Evolutionary conservation across 352 stramenopile species (phyloP).

Genomic region (Phytopythium cucurbitacearum): DNA sequence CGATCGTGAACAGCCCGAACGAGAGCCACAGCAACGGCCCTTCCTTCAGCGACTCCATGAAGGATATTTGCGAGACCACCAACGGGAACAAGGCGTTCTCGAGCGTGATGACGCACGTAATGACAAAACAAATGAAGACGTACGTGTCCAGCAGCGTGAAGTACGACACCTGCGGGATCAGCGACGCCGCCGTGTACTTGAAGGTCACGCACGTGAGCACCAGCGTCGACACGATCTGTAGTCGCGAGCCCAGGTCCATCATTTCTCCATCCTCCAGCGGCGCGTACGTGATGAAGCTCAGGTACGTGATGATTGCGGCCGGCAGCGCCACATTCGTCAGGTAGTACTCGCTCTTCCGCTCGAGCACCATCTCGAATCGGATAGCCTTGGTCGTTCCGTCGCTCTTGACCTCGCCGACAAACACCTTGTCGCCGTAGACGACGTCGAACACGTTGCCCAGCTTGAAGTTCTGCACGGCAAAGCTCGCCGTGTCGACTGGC

Average conservation of each 20-base stretch:
- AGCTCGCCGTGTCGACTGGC: slow-evolving; percentile 31
- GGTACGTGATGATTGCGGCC: slow-evolving; percentile 42
- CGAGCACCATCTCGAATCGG: slow-evolving; percentile 54
- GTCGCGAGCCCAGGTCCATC: slow-evolving; percentile 46
- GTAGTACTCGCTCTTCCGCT: slow-evolving; percentile 48
- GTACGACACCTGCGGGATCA: slow-evolving; percentile 61
- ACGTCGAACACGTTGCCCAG: slow-evolving; percentile 53
- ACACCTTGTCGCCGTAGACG: slow-evolving; percentile 44
- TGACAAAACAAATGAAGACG: slow-evolving; percentile 62
- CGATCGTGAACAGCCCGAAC: slow-evolving; percentile 29
- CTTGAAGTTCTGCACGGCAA: slow-evolving; percentile 46
- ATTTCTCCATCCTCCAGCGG: slow-evolving; percentile 22
- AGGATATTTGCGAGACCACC: slow-evolving; percentile 15
- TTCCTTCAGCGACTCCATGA: slow-evolving; percentile 17
- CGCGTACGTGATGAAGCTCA: slow-evolving; percentile 50
- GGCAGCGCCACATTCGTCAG: slow-evolving; percentile 50
- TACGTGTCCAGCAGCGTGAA: slow-evolving; percentile 62
- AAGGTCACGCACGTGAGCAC: slow-evolving; percentile 61
- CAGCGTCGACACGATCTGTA: slow-evolving; percentile 56
- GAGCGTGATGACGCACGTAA: slow-evolving; percentile 42
- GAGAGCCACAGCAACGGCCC: slow-evolving; percentile 27
- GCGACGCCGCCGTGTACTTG: slow-evolving; percentile 44
- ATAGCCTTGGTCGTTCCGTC: slow-evolving; percentile 33
- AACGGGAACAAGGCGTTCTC: slow-evolving; percentile 51
- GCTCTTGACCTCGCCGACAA: slow-evolving; percentile 34